Evolutionary conservation across 2,329 filamentous ascomycete species (phyloP).

Genomic region (Trichophyton simii): DNA sequence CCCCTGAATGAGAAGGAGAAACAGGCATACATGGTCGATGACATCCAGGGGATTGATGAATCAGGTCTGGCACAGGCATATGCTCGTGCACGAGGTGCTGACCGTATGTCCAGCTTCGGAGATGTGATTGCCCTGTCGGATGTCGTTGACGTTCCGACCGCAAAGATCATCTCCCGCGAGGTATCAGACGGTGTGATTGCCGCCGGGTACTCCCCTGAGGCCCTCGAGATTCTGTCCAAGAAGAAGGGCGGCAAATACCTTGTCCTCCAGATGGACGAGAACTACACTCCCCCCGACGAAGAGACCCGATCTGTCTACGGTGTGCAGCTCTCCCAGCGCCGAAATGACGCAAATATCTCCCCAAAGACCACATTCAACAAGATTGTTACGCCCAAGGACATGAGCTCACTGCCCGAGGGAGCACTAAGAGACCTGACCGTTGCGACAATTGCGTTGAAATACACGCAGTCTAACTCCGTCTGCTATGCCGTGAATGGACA

Average conservation of each 20-base stretch:
- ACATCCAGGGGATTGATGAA: conserved; percentile 76
- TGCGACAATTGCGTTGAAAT: conserved; percentile 94
- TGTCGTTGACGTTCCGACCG: conserved; percentile 79
- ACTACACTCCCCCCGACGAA: conserved; percentile 59
- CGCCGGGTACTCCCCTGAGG: conserved; percentile 70
- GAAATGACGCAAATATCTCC: conserved; percentile 80
- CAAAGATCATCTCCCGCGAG: conserved; percentile 95
- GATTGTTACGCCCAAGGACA: conserved; percentile 76
- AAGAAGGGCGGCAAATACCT: conserved; percentile 98
- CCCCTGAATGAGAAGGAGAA: conserved; percentile 76
- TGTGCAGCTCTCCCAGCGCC: conserved; percentile 74
- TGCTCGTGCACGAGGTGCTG: conserved; percentile 83
- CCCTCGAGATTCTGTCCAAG: conserved; percentile 83
- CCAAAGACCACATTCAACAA: conserved; percentile 69
- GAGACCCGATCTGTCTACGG: conserved; percentile 87
- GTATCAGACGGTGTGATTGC: conserved; percentile 96
- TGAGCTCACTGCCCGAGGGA: conserved; percentile 57
- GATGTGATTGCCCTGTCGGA: conserved; percentile 91
- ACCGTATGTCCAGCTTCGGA: conserved; percentile 97
- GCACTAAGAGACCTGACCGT: conserved; percentile 84
- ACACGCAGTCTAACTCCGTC: conserved; percentile 97
- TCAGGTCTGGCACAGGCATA: conserved; percentile 88
- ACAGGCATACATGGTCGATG: conserved; percentile 97
- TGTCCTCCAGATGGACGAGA: conserved; percentile 83
- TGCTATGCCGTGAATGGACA: conserved; percentile 94